Evolutionary conservation across 192 early-diverging fungal genomes (phyloP), one percentile per base, ranked within the genome.

Genomic region (Gryganskiella cystojenkinii): DNA sequence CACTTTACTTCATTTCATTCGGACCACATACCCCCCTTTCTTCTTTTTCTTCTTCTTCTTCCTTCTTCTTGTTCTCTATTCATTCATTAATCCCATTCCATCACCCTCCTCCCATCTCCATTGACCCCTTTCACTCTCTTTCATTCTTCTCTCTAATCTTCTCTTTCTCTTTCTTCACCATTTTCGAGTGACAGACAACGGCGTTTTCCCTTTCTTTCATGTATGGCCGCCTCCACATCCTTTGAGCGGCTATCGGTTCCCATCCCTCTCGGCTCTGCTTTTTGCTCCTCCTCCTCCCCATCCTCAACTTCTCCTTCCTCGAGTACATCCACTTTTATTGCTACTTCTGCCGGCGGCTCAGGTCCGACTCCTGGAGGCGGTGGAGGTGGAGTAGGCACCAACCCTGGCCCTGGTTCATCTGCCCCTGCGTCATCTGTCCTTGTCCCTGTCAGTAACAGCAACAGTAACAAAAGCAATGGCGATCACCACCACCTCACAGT

Each of bases 171-270:
- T 14, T 40, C 25, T 19, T 43, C 37, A 17, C 37, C 56, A 58
- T 22, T 37, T 37, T 22, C n/a, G 30, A 55, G 53, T 15, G 28
- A 2, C 13, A 55, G 30, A 14, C 5, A n/a, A 19, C 55, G 6
- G 14, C 34, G 24, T 57, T 20, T n/a, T 35, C 14, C 34, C n/a
- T 10, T 33, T 10, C 55, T 57, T 14, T 33, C 15, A 33, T 61
- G 45, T 25, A 70, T 70, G 68, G 59, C 60, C 42, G 43, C 60
- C 44, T 4, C 44, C 49, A 56, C 30, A 62, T 57, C 53, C 40
- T 54, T 37, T 31, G 68, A 62, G 68, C 59, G 43, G 42, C 51
- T 70, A 4, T 70, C 60, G 45, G 49, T 62, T 31, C 60, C 60
- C 20, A 30, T 58, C 45, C 27, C 60, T 7, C 27, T 62, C 42